Evolutionary conservation across 805 yeast species (phyloP).

Genomic region (Allodekkera sacchari): DNA sequence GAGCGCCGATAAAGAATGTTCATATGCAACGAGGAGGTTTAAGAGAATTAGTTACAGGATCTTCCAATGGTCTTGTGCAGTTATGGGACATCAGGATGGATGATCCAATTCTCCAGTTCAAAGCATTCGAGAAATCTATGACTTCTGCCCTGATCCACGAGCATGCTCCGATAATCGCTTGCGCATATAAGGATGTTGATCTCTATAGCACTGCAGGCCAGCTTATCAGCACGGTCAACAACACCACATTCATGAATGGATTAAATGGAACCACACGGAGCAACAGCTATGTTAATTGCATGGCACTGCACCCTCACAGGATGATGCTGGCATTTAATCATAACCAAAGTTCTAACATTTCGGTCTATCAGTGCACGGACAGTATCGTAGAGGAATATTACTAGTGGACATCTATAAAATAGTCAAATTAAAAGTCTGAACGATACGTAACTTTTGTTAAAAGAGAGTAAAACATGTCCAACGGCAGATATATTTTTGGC

Average conservation of each 20-base stretch:
- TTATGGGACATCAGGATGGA: conserved; percentile 84
- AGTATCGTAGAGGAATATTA: conserved; percentile 12
- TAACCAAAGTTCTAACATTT: conserved; percentile 66
- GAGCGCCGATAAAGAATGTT: conserved; percentile 49
- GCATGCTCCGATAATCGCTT: conserved; percentile 90
- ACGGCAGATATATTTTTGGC: too few species aligned
- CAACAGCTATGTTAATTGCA: conserved; percentile 49
- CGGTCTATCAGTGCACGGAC: conserved; percentile 49
- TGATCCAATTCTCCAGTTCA: conserved; percentile 62
- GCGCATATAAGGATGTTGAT: conserved; percentile 74
- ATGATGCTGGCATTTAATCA: conserved; percentile 88
- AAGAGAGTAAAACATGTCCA: too few species aligned
- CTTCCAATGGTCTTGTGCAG: conserved; percentile 72
- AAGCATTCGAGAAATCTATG: conserved; percentile 41
- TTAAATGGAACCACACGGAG: conserved; percentile 37
- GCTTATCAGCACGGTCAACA: conserved; percentile 46
- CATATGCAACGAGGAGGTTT: conserved; percentile 97
- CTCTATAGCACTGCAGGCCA: conserved; percentile 86
- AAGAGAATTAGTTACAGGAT: conserved; percentile 80
- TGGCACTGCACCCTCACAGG: conserved; percentile 86
- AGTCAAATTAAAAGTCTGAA: too few species aligned
- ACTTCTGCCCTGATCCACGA: conserved; percentile 82
- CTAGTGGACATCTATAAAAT: conserved; percentile 6
- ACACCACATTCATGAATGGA: conserved; percentile 29
- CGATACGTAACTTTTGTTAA: too few species aligned